A percentile compares a stretch with the other conserved stretches of the same genome.
Conservation (phyloP, 192 early-diverging fungal species). For the Backusella psychrophila region DNA sequence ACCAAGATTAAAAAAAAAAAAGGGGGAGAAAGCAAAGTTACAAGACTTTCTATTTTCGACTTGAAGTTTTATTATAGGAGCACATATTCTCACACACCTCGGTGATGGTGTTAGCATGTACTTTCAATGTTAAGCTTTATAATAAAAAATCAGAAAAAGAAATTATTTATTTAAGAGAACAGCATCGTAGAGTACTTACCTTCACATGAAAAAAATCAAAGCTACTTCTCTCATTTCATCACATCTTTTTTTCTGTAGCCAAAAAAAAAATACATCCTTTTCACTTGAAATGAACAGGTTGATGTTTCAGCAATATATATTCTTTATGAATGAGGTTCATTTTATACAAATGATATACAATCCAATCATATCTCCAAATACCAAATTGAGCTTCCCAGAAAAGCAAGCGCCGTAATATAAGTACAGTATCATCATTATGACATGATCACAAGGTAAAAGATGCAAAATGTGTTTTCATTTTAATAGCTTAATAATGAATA, state of each 20-base stretch:
- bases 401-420: background rate
- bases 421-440: background rate
- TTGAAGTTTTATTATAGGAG: background rate
- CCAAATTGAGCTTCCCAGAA: background rate
- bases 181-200: background rate
- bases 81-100: background rate
- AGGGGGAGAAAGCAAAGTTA: background rate
- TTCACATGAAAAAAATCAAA: background rate
- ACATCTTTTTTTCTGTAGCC: background rate
- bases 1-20: background rate
- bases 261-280: background rate
- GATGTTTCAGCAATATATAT: background rate
- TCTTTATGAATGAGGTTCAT: background rate
- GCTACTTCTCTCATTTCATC: background rate
- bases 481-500: too few relatives aligned
- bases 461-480: too few relatives aligned
- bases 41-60: background rate
- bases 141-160: background rate
- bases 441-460: slow-evolving; percentile 20
- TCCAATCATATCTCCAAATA: background rate
- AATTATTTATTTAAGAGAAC: background rate
- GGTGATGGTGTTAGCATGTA: background rate
- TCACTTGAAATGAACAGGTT: background rate
- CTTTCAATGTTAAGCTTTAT: background rate
- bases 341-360: background rate